A percentile compares a stretch with the other conserved stretches of the same genome.
phyloP scores from a whole-genome alignment of 495 filamentous ascomycete genomes.

The Cercophora newfieldiana region DNA sequence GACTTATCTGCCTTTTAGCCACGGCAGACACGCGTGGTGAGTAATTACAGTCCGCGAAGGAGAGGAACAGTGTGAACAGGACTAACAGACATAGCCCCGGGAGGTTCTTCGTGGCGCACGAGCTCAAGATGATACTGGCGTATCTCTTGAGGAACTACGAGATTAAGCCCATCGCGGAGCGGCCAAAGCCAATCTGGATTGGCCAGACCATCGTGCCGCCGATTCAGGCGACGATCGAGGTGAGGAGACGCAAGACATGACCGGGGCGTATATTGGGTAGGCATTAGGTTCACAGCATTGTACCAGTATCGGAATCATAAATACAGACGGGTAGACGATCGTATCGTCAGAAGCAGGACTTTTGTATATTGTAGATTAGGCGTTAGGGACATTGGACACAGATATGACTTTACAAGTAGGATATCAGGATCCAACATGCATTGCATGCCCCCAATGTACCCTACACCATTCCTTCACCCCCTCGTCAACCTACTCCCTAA shows the following conservation, averaged over 20 bases:
- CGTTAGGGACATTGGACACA: too few species aligned
- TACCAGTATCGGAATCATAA: too few species aligned
- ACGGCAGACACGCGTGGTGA: conserved; percentile 42
- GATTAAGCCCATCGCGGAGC: conserved; percentile 30
- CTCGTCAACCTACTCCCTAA: conserved; percentile 32
- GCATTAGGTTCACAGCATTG: too few species aligned
- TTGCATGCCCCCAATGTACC: too few species aligned
- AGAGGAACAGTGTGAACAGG: background rate
- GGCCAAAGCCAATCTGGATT: conserved; percentile 33
- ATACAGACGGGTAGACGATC: too few species aligned
- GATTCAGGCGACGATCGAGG: conserved; percentile 28
- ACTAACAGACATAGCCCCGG: conserved; percentile 34
- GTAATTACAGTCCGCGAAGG: background rate
- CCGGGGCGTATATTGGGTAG: background rate
- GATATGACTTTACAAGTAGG: too few species aligned
- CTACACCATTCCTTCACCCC: too few species aligned
- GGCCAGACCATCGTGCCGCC: conserved; percentile 35
- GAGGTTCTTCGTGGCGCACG: conserved; percentile 46
- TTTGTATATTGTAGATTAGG: too few species aligned
- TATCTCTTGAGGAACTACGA: conserved; percentile 47
- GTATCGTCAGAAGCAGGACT: too few species aligned
- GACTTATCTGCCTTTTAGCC: conserved; percentile 37
- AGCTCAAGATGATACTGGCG: conserved; percentile 44
- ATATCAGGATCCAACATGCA: too few species aligned
- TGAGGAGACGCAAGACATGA: conserved; percentile 25